These are phyloP conservation scores for Actinomortierella ambigua DNA, from an alignment of 371 early-diverging fungal genomes.

Conservation along the genomic window DNA sequence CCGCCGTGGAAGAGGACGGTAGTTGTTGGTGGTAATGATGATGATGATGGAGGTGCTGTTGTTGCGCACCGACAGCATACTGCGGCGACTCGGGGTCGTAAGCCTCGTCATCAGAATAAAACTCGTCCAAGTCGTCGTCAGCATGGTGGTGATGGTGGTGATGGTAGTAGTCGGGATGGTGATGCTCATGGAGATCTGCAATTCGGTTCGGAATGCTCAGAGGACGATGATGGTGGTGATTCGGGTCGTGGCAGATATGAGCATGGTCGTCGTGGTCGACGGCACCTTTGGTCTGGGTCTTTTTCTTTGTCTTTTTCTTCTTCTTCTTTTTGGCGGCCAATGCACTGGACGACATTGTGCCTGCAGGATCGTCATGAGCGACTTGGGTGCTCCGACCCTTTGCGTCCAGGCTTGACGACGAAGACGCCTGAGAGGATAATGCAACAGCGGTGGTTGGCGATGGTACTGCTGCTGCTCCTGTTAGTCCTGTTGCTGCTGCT, in stretches of 20 bases:
- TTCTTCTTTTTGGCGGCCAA: constrained; percentile 43
- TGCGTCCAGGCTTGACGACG: too few relatives aligned
- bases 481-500: constrained; percentile 2
- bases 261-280: constrained; percentile 22
- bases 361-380: too few relatives aligned
- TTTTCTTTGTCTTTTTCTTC: constrained; percentile 45
- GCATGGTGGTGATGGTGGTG: constrained; percentile 39
- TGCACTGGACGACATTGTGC: not conserved
- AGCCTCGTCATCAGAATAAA: constrained; percentile 49
- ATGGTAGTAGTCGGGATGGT: constrained; percentile 17
- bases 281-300: constrained; percentile 18
- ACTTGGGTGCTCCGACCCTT: too few relatives aligned
- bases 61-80: constrained; percentile 16
- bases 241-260: constrained; percentile 1
- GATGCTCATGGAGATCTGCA: constrained; percentile 22
- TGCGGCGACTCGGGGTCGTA: constrained; percentile 49
- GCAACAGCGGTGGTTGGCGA: not conserved
- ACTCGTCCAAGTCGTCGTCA: constrained; percentile 48
- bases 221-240: not conserved
- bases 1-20: too few relatives aligned
- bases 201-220: constrained; percentile 8
- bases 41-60: constrained; percentile 8
- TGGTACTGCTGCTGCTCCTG: not conserved
- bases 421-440: too few relatives aligned
- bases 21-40: constrained; percentile 10